Conservation (phyloP, 306 rosid species). For the Pterocarpus santalinus region DNA sequence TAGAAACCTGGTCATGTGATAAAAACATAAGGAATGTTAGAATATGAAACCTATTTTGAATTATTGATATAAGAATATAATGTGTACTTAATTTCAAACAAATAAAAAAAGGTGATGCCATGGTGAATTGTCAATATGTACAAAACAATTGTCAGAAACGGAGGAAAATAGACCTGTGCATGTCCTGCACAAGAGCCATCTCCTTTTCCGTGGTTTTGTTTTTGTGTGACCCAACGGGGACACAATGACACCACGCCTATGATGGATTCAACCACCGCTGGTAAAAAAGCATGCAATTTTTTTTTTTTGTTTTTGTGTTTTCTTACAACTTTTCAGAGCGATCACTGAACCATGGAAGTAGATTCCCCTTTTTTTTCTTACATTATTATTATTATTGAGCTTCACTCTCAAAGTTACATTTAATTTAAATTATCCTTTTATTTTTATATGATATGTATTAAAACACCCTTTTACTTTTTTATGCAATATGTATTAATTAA, state of each 20-base stretch:
- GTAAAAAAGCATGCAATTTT: slow-evolving; percentile 31
- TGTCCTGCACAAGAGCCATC: slow-evolving; percentile 18
- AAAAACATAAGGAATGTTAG: background rate
- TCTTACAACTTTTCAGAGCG: slow-evolving; percentile 38
- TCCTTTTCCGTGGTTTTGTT: slow-evolving; percentile 27
- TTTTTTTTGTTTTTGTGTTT: background rate
- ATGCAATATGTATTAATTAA: background rate
- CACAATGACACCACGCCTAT: slow-evolving; percentile 29
- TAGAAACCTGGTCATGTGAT: slow-evolving; percentile 57
- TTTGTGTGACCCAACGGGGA: slow-evolving; percentile 29
- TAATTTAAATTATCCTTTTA: no score
- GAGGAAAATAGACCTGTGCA: slow-evolving; percentile 24
- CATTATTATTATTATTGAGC: background rate
- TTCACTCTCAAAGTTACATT: background rate
- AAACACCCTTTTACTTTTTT: background rate
- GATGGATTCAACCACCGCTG: slow-evolving; percentile 45
- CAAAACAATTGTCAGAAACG: slow-evolving; percentile 27
- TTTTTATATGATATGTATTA: no score
- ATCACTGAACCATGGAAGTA: background rate
- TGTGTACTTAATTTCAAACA: background rate
- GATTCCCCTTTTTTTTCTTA: background rate
- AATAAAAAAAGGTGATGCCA: background rate
- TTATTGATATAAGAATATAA: background rate
- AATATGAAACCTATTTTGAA: background rate
- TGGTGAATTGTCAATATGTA: slow-evolving; percentile 16